A percentile compares a stretch with the other conserved stretches of the same genome.
Conservation (phyloP, 495 filamentous ascomycete genomes). For the Jackrogersella multiformis region DNA sequence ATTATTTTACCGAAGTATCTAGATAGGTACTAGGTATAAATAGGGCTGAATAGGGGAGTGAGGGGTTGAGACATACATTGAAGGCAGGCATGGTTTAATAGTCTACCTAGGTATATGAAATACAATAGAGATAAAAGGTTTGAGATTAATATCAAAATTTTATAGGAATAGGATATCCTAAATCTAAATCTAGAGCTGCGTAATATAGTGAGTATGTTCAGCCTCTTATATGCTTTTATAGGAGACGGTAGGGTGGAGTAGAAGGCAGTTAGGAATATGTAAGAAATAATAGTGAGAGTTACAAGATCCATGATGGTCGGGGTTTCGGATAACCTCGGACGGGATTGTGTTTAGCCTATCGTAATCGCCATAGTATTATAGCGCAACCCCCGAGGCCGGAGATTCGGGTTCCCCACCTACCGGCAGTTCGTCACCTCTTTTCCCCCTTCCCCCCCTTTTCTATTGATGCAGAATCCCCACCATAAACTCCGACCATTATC, state of each 20-base stretch:
- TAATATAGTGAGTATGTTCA: slow-evolving; percentile 13
- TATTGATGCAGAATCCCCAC: slow-evolving; percentile 12
- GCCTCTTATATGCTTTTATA: slow-evolving; percentile 15
- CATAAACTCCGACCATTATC: slow-evolving; percentile 6
- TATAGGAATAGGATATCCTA: slow-evolving; percentile 1
- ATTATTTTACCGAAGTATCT: neutral
- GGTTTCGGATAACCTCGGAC: slow-evolving; percentile 41
- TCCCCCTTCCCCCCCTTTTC: slow-evolving; percentile 1
- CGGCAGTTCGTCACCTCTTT: slow-evolving; percentile 37
- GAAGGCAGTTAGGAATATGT: neutral
- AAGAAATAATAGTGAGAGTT: no score
- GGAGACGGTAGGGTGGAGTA: neutral
- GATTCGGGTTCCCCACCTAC: slow-evolving; percentile 32
- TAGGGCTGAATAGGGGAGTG: no score
- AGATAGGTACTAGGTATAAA: neutral
- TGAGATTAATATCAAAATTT: neutral
- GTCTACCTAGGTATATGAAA: no score
- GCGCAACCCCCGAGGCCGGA: slow-evolving; percentile 38
- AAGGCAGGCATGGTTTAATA: slow-evolving; percentile 40
- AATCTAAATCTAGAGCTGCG: neutral
- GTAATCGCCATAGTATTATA: slow-evolving; percentile 10
- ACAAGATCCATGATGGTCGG: slow-evolving; percentile 20
- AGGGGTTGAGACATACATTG: slow-evolving; percentile 33
- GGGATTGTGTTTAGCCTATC: slow-evolving; percentile 38
- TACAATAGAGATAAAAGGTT: no score